Conservation (phyloP, 768 basidiomycete species). For the Mycena floridula region DNA sequence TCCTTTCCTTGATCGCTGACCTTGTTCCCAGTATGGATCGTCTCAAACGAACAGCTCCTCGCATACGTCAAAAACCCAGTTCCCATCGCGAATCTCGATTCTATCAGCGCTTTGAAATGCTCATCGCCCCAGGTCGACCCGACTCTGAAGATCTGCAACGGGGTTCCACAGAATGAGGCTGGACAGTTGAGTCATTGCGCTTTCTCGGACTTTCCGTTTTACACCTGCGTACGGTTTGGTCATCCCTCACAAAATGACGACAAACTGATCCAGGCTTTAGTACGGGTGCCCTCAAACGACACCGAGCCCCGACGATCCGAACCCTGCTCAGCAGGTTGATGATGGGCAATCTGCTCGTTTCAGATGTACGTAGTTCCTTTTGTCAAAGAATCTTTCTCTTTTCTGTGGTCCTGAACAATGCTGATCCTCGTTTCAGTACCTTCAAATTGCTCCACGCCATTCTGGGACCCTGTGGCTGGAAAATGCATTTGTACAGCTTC, state of each 20-base stretch:
- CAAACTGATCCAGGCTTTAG: constrained; percentile 23
- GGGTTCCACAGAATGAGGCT: constrained; percentile 60
- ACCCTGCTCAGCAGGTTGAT: constrained; percentile 52
- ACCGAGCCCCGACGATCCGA: constrained; percentile 55
- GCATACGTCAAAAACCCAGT: constrained; percentile 71
- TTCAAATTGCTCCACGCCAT: constrained; percentile 67
- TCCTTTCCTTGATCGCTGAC: no score
- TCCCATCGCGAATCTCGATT: constrained; percentile 52
- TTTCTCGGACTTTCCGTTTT: constrained; percentile 76
- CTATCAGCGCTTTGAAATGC: constrained; percentile 54
- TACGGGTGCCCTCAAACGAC: constrained; percentile 63
- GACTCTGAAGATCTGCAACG: constrained; percentile 63
- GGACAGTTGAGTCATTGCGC: constrained; percentile 56
- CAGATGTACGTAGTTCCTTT: constrained; percentile 47
- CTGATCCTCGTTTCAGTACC: constrained; percentile 38
- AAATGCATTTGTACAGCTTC: constrained; percentile 54
- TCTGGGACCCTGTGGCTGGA: constrained; percentile 73
- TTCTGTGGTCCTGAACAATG: neutral
- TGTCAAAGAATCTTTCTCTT: neutral
- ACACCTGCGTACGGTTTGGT: constrained; percentile 56
- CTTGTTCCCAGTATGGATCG: constrained; percentile 67
- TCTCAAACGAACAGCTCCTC: constrained; percentile 64
- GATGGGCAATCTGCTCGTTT: constrained; percentile 40
- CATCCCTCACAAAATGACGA: neutral
- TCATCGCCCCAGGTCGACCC: constrained; percentile 51